Base-by-base conservation (phyloP, 768 basidiomycete genomes). In the Myochromella boudieri region DNA sequence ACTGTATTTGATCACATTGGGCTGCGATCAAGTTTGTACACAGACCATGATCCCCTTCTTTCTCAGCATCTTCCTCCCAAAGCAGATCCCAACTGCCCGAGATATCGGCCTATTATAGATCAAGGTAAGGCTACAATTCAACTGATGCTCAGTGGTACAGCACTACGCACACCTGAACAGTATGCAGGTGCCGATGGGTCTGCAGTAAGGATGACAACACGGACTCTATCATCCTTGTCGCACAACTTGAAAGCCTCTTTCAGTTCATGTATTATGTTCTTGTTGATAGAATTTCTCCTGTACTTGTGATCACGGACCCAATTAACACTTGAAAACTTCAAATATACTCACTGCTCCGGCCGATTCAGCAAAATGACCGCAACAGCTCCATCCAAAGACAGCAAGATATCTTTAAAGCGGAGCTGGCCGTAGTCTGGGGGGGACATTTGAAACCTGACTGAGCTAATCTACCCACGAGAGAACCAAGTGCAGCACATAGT, bases 151-250 rank as follows among this genome's bases (percentile, higher is more conserved):
- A n/a, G n/a, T n/a, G n/a, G n/a, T n/a, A n/a, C n/a, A n/a, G 33
- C n/a, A 18, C 8, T 42, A 49, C 74, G 17, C 62, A 80, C 80
- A 1, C 81, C 81, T 17, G 80, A 71, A 54, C 81, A 81, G 52
- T 68, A 82, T 1, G 78, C 79, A 15, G 75, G 67, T 1, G 78
- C 75, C 6, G 65, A 70, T 39, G 64, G 72, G 37, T 80, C 78
- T 0, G 80, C 74, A 2, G 78, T 81, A 28, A 80, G 52, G 15
- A 81, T 67, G 14, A 80, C 70, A 0, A 66, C 79, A 28, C 73
- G 69, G 17, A 81, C 74, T 29, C 74, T 69, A 52, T 81, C 79
- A 46, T 81, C 81, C 37, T 60, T 66, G 63, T 80, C 77, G 15
- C 69, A 69, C 3, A 77, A 53, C 15, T 69, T 69, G 49, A 78